Conservation (phyloP, 305 asterid species). For the Fraxinus latifolia region DNA sequence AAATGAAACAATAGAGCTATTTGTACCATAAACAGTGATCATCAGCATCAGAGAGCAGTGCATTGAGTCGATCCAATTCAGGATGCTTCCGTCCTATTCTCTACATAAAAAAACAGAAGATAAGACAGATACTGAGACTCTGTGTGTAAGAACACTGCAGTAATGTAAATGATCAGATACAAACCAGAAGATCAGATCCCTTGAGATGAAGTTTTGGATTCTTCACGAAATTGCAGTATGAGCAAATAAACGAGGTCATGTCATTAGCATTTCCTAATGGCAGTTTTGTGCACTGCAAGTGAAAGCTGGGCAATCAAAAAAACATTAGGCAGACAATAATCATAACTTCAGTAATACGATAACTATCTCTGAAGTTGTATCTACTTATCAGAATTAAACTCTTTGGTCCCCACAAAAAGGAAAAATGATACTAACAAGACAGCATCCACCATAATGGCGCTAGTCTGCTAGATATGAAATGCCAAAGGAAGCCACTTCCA, state of each 20-base stretch:
- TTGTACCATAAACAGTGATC: constrained; percentile 68
- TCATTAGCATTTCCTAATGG: constrained; percentile 33
- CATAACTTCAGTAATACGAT: constrained; percentile 1
- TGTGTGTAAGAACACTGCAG: constrained; percentile 10
- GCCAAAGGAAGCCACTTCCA: constrained; percentile 17
- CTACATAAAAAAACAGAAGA: constrained; percentile 42
- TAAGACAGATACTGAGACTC: constrained; percentile 25
- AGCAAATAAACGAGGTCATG: constrained; percentile 42
- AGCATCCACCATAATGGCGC: not conserved
- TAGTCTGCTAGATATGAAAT: not conserved
- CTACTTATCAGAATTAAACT: not conserved
- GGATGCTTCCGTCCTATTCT: constrained; percentile 53
- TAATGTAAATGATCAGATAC: constrained; percentile 30
- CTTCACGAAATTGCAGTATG: constrained; percentile 52
- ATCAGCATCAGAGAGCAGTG: constrained; percentile 61
- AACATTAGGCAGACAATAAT: constrained; percentile 14
- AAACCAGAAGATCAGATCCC: constrained; percentile 58
- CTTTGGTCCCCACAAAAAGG: not conserved
- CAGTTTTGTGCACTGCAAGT: constrained; percentile 50
- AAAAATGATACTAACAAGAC: not conserved
- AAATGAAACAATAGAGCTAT: constrained; percentile 18
- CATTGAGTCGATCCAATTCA: constrained; percentile 51
- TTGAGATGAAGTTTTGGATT: constrained; percentile 48
- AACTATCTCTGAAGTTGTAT: constrained; percentile 4
- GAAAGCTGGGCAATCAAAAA: constrained; percentile 54